Conservation (phyloP, 73 alveolate species). For the Vitrella brassicaformis region DNA sequence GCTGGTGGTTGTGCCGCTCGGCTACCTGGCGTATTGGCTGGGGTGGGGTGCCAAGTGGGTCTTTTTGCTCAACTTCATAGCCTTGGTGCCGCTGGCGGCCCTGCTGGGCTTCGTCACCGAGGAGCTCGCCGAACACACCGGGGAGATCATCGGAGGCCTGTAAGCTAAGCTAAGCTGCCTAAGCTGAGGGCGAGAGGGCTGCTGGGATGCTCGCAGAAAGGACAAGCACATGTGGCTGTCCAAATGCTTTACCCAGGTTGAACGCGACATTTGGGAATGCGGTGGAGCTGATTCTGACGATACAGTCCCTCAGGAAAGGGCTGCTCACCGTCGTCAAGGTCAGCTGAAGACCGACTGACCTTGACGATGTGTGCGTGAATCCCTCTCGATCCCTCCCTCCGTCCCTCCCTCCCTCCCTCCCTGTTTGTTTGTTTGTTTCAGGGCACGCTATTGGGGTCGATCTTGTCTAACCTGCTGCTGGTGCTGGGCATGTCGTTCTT, state of each 20-base stretch:
- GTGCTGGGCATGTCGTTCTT: slow-evolving; percentile 31
- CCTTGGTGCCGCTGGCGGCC: slow-evolving; percentile 15
- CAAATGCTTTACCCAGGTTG: no score
- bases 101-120: slow-evolving; percentile 16
- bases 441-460: slow-evolving; percentile 1
- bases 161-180: no score
- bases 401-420: not conserved
- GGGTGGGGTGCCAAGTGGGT: slow-evolving; percentile 3
- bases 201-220: no score
- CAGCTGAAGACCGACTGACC: no score
- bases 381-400: no score
- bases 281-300: slow-evolving; percentile 25
- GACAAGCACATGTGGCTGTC: no score
- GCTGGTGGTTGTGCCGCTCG: slow-evolving; percentile 18
- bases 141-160: slow-evolving; percentile 4
- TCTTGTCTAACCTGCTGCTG: slow-evolving; percentile 8
- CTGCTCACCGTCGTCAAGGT: slow-evolving; percentile 15
- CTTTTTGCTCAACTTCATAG: slow-evolving; percentile 14
- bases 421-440: not conserved
- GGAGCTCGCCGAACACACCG: slow-evolving; percentile 13
- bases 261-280: slow-evolving; percentile 11
- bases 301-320: slow-evolving; percentile 22
- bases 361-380: not conserved
- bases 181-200: no score
- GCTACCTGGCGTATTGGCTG: not conserved